Evolutionary conservation across 805 yeast species (phyloP), one percentile per base, ranked within the genome.

Genomic region (Kluyveromyces lactis): DNA sequence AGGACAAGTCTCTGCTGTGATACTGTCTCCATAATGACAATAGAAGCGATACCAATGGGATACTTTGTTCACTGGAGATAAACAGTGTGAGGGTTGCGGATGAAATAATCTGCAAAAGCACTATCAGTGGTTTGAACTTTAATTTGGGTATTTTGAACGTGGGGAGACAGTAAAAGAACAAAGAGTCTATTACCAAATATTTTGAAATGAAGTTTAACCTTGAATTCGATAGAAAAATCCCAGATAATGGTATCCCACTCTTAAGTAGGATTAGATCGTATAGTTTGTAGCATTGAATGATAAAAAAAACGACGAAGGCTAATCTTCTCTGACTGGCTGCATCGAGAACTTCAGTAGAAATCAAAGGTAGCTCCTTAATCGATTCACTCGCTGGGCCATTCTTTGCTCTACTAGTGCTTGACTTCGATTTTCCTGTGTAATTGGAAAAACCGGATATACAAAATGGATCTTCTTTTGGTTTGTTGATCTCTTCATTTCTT

Each of bases 261-360:
- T 79, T 78, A 42, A 84, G 61, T 17, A 77, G 56, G 26, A 79
- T 62, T 31, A 84, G 60, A 55, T 86, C 95, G 49, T 82, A 84
- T 1, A 85, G 41, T 55, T 92, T 90, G 75, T 83, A 83, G n/a
- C 85, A 75, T 59, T 89, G 97, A n/a, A 90, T 68, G 26, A 83
- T 67, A 2, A 73, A 65, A 54, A 86, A 85, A 9, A 84, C 44
- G 1, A 85, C 73, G n/a, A 79, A 57, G 2, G 78, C 70, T 40
- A 85, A 71, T 26, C 77, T 59, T 44, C 95, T 67, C 58, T 90
- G 98, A 11, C 84, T 75, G 2, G 85, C 85, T 4, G 75, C 73
- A 46, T 86, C 95, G 18, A 89, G 55, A 2, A 79, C 65, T 5
- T 70, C 63, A 12, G 76, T 69, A 0, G 95, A 85, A 31, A 90